phyloP scores from a whole-genome alignment of 2,329 filamentous ascomycete genomes.

The Tetracladium maxilliforme region DNA sequence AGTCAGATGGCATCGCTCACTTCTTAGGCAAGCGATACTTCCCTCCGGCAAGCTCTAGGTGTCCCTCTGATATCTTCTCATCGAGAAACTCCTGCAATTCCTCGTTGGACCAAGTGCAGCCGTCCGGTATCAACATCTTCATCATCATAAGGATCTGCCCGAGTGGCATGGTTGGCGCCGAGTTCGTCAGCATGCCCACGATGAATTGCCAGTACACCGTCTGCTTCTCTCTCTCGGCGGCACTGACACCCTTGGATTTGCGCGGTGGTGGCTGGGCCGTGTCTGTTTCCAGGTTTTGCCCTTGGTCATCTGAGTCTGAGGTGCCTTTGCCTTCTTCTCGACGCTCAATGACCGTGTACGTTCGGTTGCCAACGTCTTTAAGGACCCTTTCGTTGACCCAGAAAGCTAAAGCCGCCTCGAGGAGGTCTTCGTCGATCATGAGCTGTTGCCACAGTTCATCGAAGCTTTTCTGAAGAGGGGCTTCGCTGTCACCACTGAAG shows the following conservation, averaged over 20 bases:
- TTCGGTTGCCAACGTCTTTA: conserved; percentile 34
- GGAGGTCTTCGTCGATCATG: conserved; percentile 60
- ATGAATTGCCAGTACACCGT: conserved; percentile 82
- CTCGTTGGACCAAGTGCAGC: conserved; percentile 80
- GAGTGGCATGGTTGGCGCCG: conserved; percentile 64
- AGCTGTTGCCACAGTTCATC: conserved; percentile 38
- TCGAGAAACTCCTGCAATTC: conserved; percentile 70
- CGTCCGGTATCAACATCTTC: conserved; percentile 77
- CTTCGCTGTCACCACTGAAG: conserved; percentile 38
- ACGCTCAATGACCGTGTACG: conserved; percentile 55
- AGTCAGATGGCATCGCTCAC: conserved; percentile 16
- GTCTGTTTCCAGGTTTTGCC: conserved; percentile 9
- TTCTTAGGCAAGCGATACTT: conserved; percentile 60
- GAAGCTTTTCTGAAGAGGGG: conserved; percentile 22
- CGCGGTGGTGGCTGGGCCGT: conserved; percentile 16
- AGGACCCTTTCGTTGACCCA: conserved; percentile 60
- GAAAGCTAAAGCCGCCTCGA: conserved; percentile 51
- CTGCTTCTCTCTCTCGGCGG: conserved; percentile 20
- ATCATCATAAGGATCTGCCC: conserved; percentile 85
- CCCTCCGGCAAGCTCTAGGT: conserved; percentile 54
- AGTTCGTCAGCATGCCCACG: conserved; percentile 87
- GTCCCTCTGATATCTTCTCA: conserved; percentile 60
- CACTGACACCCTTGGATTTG: conserved; percentile 30
- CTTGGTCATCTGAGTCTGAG: conserved; percentile 9
- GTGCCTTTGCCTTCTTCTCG: conserved; percentile 17